A percentile compares a stretch with the other conserved stretches of the same genome.
These are phyloP conservation scores for Neurospora sp. DNA, from an alignment of 495 filamentous ascomycete genomes.

Conservation along the genomic window DNA sequence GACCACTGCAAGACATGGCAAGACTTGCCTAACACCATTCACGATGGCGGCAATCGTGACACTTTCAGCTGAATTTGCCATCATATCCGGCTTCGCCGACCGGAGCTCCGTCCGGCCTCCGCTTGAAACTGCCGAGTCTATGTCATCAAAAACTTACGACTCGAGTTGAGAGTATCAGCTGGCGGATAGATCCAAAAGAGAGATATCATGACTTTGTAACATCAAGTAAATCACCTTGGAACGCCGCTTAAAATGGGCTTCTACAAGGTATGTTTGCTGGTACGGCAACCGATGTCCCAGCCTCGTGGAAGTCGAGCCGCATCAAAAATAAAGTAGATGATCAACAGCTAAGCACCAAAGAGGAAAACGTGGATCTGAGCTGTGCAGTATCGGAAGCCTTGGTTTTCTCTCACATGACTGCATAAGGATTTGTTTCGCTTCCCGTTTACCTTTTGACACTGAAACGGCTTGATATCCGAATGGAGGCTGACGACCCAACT, in stretches of 20 bases:
- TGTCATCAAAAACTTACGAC: neutral
- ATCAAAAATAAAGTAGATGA: neutral
- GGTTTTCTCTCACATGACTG: neutral
- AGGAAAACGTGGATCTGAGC: neutral
- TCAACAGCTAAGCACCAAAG: neutral
- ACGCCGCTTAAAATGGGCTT: neutral
- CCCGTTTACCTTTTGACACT: neutral
- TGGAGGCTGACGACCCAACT: neutral
- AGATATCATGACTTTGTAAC: neutral
- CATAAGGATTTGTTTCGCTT: neutral
- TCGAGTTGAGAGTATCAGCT: neutral
- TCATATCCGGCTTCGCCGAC: neutral
- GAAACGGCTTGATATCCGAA: neutral
- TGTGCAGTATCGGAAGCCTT: neutral
- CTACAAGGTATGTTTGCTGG: neutral
- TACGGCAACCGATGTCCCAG: neutral
- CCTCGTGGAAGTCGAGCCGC: neutral
- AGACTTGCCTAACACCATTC: neutral
- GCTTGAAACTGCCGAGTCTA: neutral
- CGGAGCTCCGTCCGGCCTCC: neutral
- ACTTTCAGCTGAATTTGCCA: neutral
- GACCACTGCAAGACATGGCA: neutral
- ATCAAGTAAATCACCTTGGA: neutral
- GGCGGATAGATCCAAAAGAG: neutral
- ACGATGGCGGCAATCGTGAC: neutral